A percentile compares a stretch with the other conserved stretches of the same genome.
phyloP scores from a whole-genome alignment of 2,329 filamentous ascomycete species.

The Stachybotrys chartarum region DNA sequence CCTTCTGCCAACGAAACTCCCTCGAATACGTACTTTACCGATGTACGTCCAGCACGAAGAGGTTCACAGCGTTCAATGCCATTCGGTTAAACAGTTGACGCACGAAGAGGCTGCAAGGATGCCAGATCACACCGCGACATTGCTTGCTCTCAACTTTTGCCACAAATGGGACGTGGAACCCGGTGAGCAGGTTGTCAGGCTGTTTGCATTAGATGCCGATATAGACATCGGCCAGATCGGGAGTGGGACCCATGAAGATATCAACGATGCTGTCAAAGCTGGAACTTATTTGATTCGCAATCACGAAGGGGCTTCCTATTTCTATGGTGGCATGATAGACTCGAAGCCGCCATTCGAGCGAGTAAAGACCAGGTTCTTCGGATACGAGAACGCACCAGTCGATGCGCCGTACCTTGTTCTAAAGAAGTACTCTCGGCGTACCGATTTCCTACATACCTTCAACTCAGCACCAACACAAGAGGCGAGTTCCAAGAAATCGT shows the following conservation, averaged over 20 bases:
- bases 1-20: conserved; percentile 34
- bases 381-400: conserved; percentile 29
- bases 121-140: conserved; percentile 35
- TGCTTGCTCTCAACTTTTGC: conserved; percentile 40
- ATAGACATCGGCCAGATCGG: conserved; percentile 25
- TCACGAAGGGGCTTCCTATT: conserved; percentile 23
- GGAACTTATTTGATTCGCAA: conserved; percentile 34
- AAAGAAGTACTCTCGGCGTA: conserved; percentile 42
- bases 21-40: conserved; percentile 24
- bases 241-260: conserved; percentile 4
- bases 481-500: conserved; percentile 31
- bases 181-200: conserved; percentile 34
- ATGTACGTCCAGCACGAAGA: conserved; percentile 31
- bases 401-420: conserved; percentile 44
- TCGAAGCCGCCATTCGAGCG: conserved; percentile 34
- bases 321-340: conserved; percentile 32
- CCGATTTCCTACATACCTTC: conserved; percentile 49
- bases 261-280: conserved; percentile 9
- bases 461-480: conserved; percentile 3
- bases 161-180: conserved; percentile 36
- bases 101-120: conserved; percentile 7
- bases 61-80: conserved; percentile 24
- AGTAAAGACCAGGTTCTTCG: conserved; percentile 28
- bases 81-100: conserved; percentile 9
- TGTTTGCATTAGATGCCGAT: conserved; percentile 19